Conservation (phyloP, 441 rosid species). For the Jatropha podagrica region DNA sequence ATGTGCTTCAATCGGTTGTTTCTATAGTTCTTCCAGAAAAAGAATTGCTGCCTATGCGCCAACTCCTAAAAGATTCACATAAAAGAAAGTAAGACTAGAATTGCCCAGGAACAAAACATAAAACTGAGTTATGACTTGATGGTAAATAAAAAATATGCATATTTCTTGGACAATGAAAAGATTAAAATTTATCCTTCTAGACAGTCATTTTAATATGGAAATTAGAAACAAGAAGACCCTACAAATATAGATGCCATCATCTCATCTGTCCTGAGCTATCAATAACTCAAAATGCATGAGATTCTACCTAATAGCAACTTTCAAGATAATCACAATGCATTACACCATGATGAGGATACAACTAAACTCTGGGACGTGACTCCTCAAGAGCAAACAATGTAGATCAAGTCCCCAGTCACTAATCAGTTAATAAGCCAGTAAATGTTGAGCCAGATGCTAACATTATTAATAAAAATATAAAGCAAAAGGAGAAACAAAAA, state of each 20-base stretch:
- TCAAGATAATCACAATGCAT: not conserved
- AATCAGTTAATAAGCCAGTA: not conserved
- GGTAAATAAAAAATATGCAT: not conserved
- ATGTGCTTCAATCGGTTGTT: slow-evolving; percentile 92
- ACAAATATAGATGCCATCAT: not conserved
- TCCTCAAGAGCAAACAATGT: slow-evolving; percentile 1
- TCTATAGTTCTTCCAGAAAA: slow-evolving; percentile 94
- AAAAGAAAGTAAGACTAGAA: slow-evolving; percentile 17
- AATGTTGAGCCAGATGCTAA: not conserved
- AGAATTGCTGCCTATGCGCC: slow-evolving; percentile 95
- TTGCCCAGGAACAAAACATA: slow-evolving; percentile 14
- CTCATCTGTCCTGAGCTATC: not conserved
- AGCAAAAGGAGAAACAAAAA: not conserved
- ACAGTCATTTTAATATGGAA: not conserved
- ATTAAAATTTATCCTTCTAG: not conserved
- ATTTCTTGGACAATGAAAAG: slow-evolving; percentile 4
- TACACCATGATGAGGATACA: not conserved
- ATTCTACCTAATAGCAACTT: not conserved
- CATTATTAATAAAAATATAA: not conserved
- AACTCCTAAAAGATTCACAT: slow-evolving; percentile 51
- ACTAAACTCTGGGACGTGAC: not conserved
- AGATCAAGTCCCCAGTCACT: not conserved
- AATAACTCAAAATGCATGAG: not conserved
- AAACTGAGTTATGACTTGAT: not conserved
- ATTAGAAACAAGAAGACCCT: not conserved